phyloP scores from a whole-genome alignment of 257 asterid species.

The Solanum sparsipilum region DNA sequence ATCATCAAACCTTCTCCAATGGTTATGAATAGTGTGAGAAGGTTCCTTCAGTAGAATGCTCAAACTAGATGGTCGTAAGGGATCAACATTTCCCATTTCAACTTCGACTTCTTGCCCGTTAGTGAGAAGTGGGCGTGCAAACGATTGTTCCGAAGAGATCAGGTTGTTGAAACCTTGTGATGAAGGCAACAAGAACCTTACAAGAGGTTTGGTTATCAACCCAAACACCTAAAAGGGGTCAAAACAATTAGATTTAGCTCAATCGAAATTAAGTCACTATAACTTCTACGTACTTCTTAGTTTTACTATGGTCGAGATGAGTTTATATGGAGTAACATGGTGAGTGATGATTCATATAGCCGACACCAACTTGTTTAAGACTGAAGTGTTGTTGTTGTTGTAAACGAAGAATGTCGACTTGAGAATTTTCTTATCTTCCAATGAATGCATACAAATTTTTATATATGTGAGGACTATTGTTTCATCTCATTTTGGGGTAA shows the following conservation, averaged over 20 bases:
- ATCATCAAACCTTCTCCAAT: conserved; percentile 57
- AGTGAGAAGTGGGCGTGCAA: conserved; percentile 25
- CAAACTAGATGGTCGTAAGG: conserved; percentile 20
- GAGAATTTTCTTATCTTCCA: neutral
- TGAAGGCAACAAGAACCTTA: conserved; percentile 37
- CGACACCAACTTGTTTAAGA: neutral
- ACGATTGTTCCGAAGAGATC: conserved; percentile 13
- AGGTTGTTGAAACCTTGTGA: neutral
- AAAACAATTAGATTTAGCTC: neutral
- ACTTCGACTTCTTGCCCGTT: conserved; percentile 9
- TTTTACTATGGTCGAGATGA: neutral
- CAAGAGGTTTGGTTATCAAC: conserved; percentile 48
- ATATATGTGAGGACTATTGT: neutral
- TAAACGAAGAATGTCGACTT: neutral
- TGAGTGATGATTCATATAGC: neutral
- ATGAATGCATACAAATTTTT: neutral
- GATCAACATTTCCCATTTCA: neutral
- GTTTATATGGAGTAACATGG: neutral
- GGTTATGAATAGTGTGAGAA: conserved; percentile 31
- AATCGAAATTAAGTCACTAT: neutral
- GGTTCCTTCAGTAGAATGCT: conserved; percentile 40
- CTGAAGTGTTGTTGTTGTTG: neutral
- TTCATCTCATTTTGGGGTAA: neutral
- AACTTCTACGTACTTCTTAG: neutral
- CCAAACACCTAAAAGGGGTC: conserved; percentile 42